Evolutionary conservation across 352 stramenopile species (phyloP).

Genomic region (Globisporangium camurandrum): DNA sequence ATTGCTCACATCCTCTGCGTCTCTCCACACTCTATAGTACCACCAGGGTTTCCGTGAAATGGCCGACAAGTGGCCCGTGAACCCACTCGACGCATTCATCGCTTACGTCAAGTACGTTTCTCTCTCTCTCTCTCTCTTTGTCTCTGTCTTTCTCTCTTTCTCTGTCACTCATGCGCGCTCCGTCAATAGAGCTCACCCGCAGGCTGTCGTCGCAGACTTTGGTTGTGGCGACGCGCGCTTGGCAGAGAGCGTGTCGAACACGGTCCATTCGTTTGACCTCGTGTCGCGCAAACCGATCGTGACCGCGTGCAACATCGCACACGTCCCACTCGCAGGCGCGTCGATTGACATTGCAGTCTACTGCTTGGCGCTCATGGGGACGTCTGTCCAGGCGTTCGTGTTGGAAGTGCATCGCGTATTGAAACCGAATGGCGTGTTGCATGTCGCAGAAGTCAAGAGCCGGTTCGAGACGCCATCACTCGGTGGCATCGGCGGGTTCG

Average conservation of each 20-base stretch:
- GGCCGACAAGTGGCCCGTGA: conserved; percentile 94
- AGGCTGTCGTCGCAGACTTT: conserved; percentile 94
- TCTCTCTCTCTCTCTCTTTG: not conserved
- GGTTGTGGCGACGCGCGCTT: conserved; percentile 97
- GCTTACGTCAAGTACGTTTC: conserved; percentile 82
- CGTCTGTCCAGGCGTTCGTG: conserved; percentile 96
- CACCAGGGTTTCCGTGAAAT: conserved; percentile 98
- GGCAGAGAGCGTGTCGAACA: conserved; percentile 82
- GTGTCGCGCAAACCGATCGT: conserved; percentile 89
- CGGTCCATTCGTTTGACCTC: conserved; percentile 97
- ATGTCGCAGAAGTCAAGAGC: conserved; percentile 79
- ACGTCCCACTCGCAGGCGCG: conserved; percentile 81
- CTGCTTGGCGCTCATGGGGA: conserved; percentile 98
- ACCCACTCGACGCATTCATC: conserved; percentile 97
- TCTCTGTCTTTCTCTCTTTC: not conserved
- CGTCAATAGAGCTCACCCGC: conserved; percentile 36
- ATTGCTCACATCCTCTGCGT: too few relatives aligned
- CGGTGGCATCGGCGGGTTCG: conserved; percentile 59
- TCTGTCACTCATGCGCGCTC: not conserved
- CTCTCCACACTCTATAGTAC: conserved; percentile 83
- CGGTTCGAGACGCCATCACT: conserved; percentile 70
- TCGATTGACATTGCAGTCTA: conserved; percentile 96
- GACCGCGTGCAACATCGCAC: conserved; percentile 97
- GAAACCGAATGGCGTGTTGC: conserved; percentile 89
- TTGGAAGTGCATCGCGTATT: conserved; percentile 93